Evolutionary conservation across 2,329 filamentous ascomycete species (phyloP).

Genomic region (Alternaria arbusti): DNA sequence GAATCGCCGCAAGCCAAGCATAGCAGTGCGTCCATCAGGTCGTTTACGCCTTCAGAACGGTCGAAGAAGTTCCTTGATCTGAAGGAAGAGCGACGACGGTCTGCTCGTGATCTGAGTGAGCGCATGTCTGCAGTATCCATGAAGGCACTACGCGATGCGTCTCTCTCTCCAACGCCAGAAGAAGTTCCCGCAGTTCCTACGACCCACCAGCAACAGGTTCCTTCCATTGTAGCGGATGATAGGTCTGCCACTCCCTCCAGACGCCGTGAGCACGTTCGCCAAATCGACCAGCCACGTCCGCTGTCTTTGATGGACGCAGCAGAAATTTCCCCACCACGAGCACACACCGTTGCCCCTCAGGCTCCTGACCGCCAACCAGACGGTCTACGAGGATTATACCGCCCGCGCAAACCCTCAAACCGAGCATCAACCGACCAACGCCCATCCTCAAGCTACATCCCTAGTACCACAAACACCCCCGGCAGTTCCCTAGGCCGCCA

Average conservation of each 20-base stretch:
- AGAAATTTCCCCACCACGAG: slow-evolving; percentile 12
- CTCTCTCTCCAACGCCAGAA: slow-evolving; percentile 17
- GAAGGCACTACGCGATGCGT: slow-evolving; percentile 20
- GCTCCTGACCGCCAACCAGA: slow-evolving; percentile 23
- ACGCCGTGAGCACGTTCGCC: slow-evolving; percentile 12
- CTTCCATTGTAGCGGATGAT: slow-evolving; percentile 12
- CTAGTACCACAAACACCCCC: slow-evolving; percentile 11
- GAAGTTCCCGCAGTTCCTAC: slow-evolving; percentile 31
- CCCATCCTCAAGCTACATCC: slow-evolving; percentile 20
- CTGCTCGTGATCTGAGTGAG: slow-evolving; percentile 38
- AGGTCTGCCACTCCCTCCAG: slow-evolving; percentile 7
- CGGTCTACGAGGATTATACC: slow-evolving; percentile 31
- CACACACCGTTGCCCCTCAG: slow-evolving; percentile 12
- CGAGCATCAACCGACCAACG: slow-evolving; percentile 17
- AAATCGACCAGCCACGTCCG: slow-evolving; percentile 2
- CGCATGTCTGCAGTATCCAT: slow-evolving; percentile 41
- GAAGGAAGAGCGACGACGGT: slow-evolving; percentile 30
- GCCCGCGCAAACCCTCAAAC: slow-evolving; percentile 12
- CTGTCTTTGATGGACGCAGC: slow-evolving; percentile 20
- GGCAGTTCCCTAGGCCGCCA: slow-evolving; percentile 9
- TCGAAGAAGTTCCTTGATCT: slow-evolving; percentile 40
- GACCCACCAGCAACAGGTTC: slow-evolving; percentile 13
- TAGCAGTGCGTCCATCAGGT: slow-evolving; percentile 27
- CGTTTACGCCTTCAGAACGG: slow-evolving; percentile 30
- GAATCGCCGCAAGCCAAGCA: slow-evolving; percentile 34